Conservation (phyloP, 352 stramenopile species). For the Plasmopara halstedii region DNA sequence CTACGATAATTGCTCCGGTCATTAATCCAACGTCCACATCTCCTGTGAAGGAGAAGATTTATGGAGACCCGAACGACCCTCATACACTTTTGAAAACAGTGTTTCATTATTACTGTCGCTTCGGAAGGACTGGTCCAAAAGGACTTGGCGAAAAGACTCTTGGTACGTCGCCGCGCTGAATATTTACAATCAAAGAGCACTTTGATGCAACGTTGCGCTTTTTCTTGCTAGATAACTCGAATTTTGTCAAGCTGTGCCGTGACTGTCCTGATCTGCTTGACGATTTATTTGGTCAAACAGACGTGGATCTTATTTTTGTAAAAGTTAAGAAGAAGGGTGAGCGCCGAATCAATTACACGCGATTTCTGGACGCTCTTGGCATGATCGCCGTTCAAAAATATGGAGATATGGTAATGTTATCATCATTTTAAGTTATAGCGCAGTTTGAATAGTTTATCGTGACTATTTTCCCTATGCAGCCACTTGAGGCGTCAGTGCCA, state of each 20-base stretch:
- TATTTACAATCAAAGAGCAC: neutral
- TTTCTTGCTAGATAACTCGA: slow-evolving; percentile 66
- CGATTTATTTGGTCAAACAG: slow-evolving; percentile 47
- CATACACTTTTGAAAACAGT: slow-evolving; percentile 73
- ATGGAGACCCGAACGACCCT: slow-evolving; percentile 67
- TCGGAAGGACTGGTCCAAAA: slow-evolving; percentile 62
- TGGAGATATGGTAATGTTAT: slow-evolving; percentile 46
- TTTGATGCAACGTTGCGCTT: neutral
- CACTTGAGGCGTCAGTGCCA: slow-evolving; percentile 50
- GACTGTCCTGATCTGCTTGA: slow-evolving; percentile 64
- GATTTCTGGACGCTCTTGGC: slow-evolving; percentile 77
- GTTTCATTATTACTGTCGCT: slow-evolving; percentile 85
- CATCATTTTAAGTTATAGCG: neutral
- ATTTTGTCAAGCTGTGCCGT: slow-evolving; percentile 82
- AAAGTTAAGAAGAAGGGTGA: slow-evolving; percentile 83
- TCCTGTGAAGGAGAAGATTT: slow-evolving; percentile 27
- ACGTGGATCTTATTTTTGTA: slow-evolving; percentile 85
- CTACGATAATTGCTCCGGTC: slow-evolving; percentile 1
- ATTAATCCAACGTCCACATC: slow-evolving; percentile 13
- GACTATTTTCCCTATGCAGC: slow-evolving; percentile 15
- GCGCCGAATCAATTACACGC: slow-evolving; percentile 73
- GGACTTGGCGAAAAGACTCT: slow-evolving; percentile 59
- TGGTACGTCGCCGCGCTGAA: slow-evolving; percentile 19
- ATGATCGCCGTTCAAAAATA: slow-evolving; percentile 84
- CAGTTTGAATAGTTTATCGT: neutral